Evolutionary conservation across 1,284 basidiomycete species (phyloP).

Genomic region (Naganishia sp.): DNA sequence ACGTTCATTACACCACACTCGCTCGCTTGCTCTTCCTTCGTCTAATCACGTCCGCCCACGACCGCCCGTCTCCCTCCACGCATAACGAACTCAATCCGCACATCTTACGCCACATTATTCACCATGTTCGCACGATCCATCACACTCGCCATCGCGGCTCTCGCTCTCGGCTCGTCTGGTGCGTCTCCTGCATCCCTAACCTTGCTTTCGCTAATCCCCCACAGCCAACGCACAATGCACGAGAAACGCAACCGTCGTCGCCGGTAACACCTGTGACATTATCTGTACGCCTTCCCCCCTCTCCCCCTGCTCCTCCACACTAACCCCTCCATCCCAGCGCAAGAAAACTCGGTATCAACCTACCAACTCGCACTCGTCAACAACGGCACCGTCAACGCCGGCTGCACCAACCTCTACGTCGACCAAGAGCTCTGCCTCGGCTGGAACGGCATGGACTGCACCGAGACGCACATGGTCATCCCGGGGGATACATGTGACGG

Average conservation of each 20-base stretch:
- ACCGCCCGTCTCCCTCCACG: background rate
- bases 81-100: background rate
- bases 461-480: constrained; percentile 52
- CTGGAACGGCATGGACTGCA: constrained; percentile 49
- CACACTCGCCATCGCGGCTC: constrained; percentile 4
- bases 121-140: constrained; percentile 26
- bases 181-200: background rate
- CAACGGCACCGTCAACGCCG: constrained; percentile 48
- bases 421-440: constrained; percentile 52
- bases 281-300: constrained; percentile 48
- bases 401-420: constrained; percentile 53
- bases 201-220: constrained; percentile 1
- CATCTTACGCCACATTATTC: background rate
- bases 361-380: constrained; percentile 55
- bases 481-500: constrained; percentile 52
- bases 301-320: background rate
- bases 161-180: constrained; percentile 9
- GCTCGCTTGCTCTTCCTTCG: background rate
- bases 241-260: constrained; percentile 48
- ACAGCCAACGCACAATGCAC: constrained; percentile 46
- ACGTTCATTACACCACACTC: constrained; percentile 12
- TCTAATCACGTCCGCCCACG: background rate
- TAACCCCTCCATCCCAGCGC: constrained; percentile 39
- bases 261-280: constrained; percentile 53
- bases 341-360: constrained; percentile 52